These are phyloP conservation scores for Mycena leptocephala DNA, from an alignment of 768 basidiomycete species.

Conservation along the genomic window DNA sequence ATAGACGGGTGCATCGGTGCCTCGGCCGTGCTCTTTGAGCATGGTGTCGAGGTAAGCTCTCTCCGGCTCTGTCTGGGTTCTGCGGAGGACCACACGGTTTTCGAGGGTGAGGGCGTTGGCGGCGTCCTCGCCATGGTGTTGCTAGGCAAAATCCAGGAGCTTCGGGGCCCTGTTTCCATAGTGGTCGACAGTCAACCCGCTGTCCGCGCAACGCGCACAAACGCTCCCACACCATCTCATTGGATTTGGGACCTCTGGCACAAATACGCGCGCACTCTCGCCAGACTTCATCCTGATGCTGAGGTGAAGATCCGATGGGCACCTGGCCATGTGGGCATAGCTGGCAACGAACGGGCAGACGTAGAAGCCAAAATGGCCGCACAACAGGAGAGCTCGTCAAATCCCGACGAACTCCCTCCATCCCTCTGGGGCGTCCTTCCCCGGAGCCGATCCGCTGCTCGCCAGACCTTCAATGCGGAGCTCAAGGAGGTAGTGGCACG, in stretches of 20 bases:
- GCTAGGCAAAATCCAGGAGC: too few relatives aligned
- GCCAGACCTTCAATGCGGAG: background rate
- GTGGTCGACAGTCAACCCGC: constrained; percentile 41
- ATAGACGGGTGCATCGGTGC: too few relatives aligned
- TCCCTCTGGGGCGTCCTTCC: constrained; percentile 1
- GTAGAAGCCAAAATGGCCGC: constrained; percentile 37
- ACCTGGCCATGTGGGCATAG: constrained; percentile 36
- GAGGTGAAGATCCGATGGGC: constrained; percentile 34
- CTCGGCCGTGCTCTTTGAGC: too few relatives aligned
- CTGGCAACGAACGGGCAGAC: constrained; percentile 39
- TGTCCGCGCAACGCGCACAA: background rate
- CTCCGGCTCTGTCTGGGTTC: too few relatives aligned
- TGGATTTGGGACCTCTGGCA: too few relatives aligned
- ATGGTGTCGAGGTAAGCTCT: too few relatives aligned
- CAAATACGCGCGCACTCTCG: too few relatives aligned
- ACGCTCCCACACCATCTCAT: background rate
- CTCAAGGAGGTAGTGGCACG: background rate
- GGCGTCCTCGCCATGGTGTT: too few relatives aligned
- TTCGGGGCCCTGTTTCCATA: too few relatives aligned
- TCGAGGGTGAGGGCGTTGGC: too few relatives aligned
- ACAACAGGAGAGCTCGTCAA: background rate
- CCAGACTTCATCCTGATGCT: background rate
- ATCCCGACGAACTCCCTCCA: background rate
- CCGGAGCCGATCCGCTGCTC: too few relatives aligned
- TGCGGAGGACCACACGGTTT: too few relatives aligned